Base-by-base conservation (phyloP, 495 filamentous ascomycete genomes). In the Elasticomyces elasticus region DNA sequence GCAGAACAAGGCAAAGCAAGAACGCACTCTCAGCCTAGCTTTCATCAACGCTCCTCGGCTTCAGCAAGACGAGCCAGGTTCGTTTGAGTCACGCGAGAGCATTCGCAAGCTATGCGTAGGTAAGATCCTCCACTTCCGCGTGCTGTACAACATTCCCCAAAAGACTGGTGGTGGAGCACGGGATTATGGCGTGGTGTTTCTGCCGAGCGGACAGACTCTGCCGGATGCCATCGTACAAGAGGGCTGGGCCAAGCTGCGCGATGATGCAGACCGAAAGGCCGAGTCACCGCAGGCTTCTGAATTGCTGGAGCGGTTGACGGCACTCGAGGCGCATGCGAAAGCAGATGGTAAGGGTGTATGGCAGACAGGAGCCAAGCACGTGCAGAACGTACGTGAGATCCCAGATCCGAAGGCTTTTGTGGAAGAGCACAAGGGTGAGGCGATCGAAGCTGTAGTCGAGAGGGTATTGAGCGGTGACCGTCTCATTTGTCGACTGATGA, bases 61-160 rank as follows among this genome's bases (percentile, higher is more conserved):
- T 62, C 81, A 78, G 72, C 82, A 84, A 66, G 94, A 97, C 49
- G 44, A 54, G 79, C 79, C 84, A 19, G 90, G 81, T 60, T 90
- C 84, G 35, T 97, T 95, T 68, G 83, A 89, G 69, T 94, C 94
- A 40, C 86, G 94, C 51, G 92, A 99, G 65, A 91, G 84, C 66
- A 78, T 97, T 28, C 82, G 94, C 52, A 82, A 84, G 45, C 71
- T 88, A 38, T 73, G 84, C 9, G 87, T 99, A 51, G 90, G 90
- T 55, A 94, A 94, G 66, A 77, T 82, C 12, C 71, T 99, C 52
- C 82, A 88, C 62, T 95, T 92, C 77, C 76, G 80, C 27, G 76
- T 89, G 26, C 72, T 90, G 33, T 89, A 97, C 71, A 82, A 79
- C 37, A 84, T 95, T 47, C 87, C 92, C 7, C 83, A 81, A 38